phyloP scores from a whole-genome alignment of 108 stramenopile genomes.

The Cyclotella atomus region DNA sequence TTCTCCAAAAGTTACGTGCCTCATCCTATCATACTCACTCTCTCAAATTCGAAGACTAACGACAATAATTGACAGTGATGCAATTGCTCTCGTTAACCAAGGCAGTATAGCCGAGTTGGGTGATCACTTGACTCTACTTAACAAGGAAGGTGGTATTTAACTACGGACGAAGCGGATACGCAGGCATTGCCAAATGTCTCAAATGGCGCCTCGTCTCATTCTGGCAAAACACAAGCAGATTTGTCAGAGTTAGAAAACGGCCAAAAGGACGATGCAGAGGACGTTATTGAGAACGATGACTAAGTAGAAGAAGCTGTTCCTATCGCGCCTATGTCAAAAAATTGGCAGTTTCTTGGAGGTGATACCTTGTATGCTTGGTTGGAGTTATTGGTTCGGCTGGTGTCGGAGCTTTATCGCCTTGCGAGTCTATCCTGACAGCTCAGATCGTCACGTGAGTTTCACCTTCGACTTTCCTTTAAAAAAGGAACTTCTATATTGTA shows the following conservation, averaged over 20 bases:
- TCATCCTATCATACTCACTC: too few relatives aligned
- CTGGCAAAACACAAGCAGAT: background rate
- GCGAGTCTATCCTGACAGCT: constrained; percentile 46
- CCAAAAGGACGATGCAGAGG: background rate
- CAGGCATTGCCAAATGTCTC: too few relatives aligned
- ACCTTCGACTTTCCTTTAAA: background rate
- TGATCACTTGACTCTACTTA: constrained; percentile 46
- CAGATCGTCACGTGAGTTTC: constrained; percentile 39
- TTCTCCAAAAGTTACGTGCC: too few relatives aligned
- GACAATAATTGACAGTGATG: constrained; percentile 94
- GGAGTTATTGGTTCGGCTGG: constrained; percentile 32
- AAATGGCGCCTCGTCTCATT: background rate
- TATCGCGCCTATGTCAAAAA: constrained; percentile 23
- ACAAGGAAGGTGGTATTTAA: constrained; percentile 38
- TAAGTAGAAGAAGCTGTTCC: constrained; percentile 18
- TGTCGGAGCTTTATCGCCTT: constrained; percentile 41
- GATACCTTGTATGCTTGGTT: constrained; percentile 26
- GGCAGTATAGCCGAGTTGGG: constrained; percentile 88
- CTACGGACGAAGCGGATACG: too few relatives aligned
- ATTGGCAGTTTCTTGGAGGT: constrained; percentile 19
- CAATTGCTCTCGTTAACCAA: constrained; percentile 83
- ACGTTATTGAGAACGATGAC: background rate
- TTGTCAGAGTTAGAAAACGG: background rate
- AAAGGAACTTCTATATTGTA: constrained; percentile 27
- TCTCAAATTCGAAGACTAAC: too few relatives aligned